Evolutionary conservation across 2,329 filamentous ascomycete genomes (phyloP).

Genomic region (Daldinia eschscholtzii): DNA sequence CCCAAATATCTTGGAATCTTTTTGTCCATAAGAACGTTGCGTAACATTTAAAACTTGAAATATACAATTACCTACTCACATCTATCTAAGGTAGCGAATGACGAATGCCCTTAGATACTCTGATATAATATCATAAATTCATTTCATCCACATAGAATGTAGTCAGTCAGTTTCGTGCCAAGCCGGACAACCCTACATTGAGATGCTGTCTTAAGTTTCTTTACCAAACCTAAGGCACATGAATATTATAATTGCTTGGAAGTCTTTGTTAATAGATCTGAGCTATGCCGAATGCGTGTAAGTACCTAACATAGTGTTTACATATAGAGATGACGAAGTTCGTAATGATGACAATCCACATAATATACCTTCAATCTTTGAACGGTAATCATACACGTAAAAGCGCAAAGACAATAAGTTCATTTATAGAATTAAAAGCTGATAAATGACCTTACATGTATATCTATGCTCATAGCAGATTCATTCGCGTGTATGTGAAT

Average conservation of each 20-base stretch:
- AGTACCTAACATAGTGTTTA: neutral
- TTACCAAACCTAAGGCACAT: slow-evolving; percentile 16
- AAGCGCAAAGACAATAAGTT: neutral
- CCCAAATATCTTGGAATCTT: neutral
- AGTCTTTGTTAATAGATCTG: neutral
- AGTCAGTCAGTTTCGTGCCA: neutral
- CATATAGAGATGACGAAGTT: neutral
- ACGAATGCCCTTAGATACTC: neutral
- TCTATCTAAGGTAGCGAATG: neutral
- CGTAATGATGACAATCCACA: neutral
- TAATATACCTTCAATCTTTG: neutral
- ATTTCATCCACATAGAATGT: neutral
- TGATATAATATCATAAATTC: neutral
- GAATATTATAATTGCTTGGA: neutral
- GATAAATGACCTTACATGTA: neutral
- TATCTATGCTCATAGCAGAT: neutral
- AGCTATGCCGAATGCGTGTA: neutral
- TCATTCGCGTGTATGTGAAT: neutral
- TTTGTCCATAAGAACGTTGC: neutral
- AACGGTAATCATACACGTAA: neutral
- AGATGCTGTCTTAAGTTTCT: slow-evolving; percentile 9
- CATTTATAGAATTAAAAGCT: neutral
- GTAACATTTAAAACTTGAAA: neutral
- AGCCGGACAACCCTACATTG: neutral
- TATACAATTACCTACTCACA: neutral